A percentile compares a stretch with the other conserved stretches of the same genome.
These are phyloP conservation scores for Centella asiatica DNA, from an alignment of 129 eudicot species.

Conservation along the genomic window DNA sequence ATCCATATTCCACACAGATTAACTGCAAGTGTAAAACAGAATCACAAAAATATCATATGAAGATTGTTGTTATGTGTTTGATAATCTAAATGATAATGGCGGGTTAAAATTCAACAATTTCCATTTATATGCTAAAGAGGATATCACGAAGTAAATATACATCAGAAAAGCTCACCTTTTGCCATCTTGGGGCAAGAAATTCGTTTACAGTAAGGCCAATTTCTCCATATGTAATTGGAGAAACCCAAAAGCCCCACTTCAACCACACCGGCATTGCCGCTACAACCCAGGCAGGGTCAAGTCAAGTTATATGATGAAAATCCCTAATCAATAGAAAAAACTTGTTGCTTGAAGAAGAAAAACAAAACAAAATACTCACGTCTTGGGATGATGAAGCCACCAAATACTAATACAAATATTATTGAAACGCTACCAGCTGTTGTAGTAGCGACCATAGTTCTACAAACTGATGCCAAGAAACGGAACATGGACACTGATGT, in stretches of 20 bases:
- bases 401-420: constrained; percentile 20
- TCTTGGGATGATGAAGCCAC: constrained; percentile 45
- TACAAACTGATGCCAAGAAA: constrained; percentile 33
- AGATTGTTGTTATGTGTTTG: too few relatives aligned
- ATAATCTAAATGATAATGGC: too few relatives aligned
- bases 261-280: constrained; percentile 84
- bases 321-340: background rate
- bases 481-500: constrained; percentile 38
- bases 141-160: background rate
- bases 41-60: too few relatives aligned
- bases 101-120: too few relatives aligned
- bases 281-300: constrained; percentile 17
- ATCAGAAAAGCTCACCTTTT: constrained; percentile 28
- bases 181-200: constrained; percentile 75
- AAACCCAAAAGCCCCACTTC: constrained; percentile 74
- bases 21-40: too few relatives aligned
- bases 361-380: constrained; percentile 16
- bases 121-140: too few relatives aligned
- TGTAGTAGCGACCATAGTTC: constrained; percentile 21
- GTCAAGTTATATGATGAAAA: background rate
- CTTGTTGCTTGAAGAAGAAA: background rate
- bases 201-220: constrained; percentile 68
- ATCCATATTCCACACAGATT: too few relatives aligned
- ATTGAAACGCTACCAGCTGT: constrained; percentile 24
- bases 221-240: constrained; percentile 69